Percentiles rank a stretch among this genome's conserved stretches.
phyloP scores from a whole-genome alignment of 257 asterid genomes.

The Oldenlandia corymbosa region DNA sequence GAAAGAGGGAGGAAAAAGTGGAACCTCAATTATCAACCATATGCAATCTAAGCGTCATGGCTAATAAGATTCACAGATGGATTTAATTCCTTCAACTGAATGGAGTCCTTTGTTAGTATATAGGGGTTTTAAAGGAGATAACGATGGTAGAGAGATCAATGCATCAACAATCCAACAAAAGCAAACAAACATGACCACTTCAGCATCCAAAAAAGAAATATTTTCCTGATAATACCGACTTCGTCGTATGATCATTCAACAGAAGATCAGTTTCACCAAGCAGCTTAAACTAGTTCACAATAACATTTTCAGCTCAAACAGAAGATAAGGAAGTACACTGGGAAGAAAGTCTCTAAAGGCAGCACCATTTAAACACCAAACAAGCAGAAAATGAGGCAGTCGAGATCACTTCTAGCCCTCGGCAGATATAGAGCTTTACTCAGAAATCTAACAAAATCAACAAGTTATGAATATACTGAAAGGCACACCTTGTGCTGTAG shows the following conservation, averaged over 20 bases:
- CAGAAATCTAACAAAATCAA: not conserved
- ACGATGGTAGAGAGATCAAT: not conserved
- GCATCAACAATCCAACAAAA: not conserved
- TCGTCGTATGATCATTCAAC: not conserved
- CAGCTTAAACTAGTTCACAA: not conserved
- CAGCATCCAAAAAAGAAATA: not conserved
- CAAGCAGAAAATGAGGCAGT: not conserved
- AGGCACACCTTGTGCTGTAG: conserved; percentile 54
- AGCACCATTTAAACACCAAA: not conserved
- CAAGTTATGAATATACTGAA: not conserved
- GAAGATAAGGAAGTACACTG: not conserved
- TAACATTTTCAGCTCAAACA: not conserved
- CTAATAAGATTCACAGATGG: not conserved
- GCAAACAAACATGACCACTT: not conserved
- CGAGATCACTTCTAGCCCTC: not conserved
- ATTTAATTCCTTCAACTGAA: not conserved
- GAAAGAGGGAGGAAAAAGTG: not conserved
- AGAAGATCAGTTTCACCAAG: not conserved
- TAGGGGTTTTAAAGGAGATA: not conserved
- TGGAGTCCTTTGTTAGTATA: not conserved
- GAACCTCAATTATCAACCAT: not conserved
- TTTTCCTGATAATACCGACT: not conserved
- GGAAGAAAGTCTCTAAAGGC: not conserved
- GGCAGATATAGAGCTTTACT: not conserved
- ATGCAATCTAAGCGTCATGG: not conserved